Conservation (phyloP, 805 yeast genomes). For the Metschnikowia hibisci region DNA sequence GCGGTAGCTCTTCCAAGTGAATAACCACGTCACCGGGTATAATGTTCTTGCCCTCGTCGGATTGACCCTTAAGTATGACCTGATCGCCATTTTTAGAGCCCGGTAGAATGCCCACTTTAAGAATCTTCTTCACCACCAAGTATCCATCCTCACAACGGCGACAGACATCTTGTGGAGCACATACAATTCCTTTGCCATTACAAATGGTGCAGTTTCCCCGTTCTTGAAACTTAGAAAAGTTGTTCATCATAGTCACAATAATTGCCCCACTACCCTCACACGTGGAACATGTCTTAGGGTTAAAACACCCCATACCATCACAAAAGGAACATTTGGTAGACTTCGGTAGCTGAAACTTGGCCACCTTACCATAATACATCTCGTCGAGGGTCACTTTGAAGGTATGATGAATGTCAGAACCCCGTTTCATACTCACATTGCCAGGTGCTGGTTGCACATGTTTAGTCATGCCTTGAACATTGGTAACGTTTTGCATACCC, state of each 20-base stretch:
- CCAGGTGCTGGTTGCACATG: conserved; percentile 9
- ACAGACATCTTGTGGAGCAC: conserved; percentile 23
- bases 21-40: conserved; percentile 68
- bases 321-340: conserved; percentile 48
- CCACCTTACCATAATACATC: conserved; percentile 52
- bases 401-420: conserved; percentile 49
- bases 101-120: conserved; percentile 50
- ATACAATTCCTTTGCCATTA: conserved; percentile 31
- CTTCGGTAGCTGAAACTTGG: conserved; percentile 53
- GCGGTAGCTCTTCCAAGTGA: conserved; percentile 42
- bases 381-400: conserved; percentile 52
- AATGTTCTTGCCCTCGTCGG: conserved; percentile 58
- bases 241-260: conserved; percentile 42
- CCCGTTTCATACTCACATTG: conserved; percentile 6
- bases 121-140: conserved; percentile 44
- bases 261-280: conserved; percentile 45
- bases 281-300: conserved; percentile 33
- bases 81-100: conserved; percentile 54
- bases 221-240: conserved; percentile 39
- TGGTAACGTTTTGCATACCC: neutral
- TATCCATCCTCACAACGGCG: conserved; percentile 35
- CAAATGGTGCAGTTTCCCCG: conserved; percentile 31
- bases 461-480: conserved; percentile 1
- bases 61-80: conserved; percentile 54
- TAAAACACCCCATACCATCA: conserved; percentile 48